Base-by-base conservation (phyloP, 768 basidiomycete species). In the Harrya chromipes region DNA sequence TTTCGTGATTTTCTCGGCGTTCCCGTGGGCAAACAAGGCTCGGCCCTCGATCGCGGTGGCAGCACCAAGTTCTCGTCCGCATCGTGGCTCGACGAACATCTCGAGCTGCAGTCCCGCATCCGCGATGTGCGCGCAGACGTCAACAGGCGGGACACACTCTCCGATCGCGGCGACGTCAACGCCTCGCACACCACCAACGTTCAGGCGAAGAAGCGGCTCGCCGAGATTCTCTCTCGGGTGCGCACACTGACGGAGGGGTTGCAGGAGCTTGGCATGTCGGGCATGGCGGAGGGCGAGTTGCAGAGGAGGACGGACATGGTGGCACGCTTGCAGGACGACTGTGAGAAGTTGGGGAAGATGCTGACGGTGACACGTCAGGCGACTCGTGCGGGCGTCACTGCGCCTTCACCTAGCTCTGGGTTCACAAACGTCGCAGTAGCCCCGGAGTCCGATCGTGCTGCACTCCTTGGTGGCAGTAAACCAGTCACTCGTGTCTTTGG, bases 241-340 rank as follows among this genome's bases (percentile, higher is more conserved):
- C 83, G 84, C 5, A 75, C 66, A 2, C 75, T 97, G 13, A 87
- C 83, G 17, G 74, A 76, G 56, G 91, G 84, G 10, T 70, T 94
- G 59, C 74, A 79, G 58, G 77, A 73, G 35, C 74, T 90, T 33
- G 87, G 74, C 8, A 67, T 81, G 66, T 72, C 74, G 36, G 91
- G 89, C 33, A 80, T 97, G 78, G 85, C 82, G 56, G 84, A 92
- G 66, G 95, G 95, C n/a, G 95, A 98, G 75, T 74, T 92, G 60
- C 85, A 87, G 70, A 74, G 95, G 48, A 76, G 95, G 54, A 85
- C 85, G 52, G 94, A 94, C 61, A 85, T 97, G 84, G 83, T 94
- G 43, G 87, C 85, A 47, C 77, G 86, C 50, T 72, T 97, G 57
- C 87, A 88, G 69, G 92, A 94, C 64, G 94, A 97, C 65, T 87